A percentile compares a stretch with the other conserved stretches of the same genome.
Conservation (phyloP, 495 filamentous ascomycete genomes). For the Extremus antarcticus region DNA sequence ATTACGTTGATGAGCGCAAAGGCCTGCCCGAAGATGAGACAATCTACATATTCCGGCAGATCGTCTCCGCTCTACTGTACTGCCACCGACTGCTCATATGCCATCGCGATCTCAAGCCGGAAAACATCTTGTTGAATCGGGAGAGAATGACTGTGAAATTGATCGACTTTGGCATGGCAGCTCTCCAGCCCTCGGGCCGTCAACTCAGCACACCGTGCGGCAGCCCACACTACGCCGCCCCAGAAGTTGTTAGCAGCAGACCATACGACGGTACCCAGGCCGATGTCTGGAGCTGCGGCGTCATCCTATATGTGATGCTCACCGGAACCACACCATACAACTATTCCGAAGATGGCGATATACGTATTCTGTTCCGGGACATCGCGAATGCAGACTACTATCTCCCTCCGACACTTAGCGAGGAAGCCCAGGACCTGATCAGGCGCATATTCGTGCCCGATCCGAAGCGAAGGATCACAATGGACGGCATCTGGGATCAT, state of each 20-base stretch:
- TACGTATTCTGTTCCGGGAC: conserved; percentile 51
- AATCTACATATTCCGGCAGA: conserved; percentile 78
- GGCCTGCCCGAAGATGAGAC: conserved; percentile 66
- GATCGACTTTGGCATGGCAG: conserved; percentile 96
- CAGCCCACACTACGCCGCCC: conserved; percentile 91
- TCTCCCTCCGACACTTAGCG: conserved; percentile 56
- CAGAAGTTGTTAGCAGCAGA: conserved; percentile 65
- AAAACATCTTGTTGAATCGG: conserved; percentile 81
- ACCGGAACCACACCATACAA: conserved; percentile 68
- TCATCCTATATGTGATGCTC: conserved; percentile 78
- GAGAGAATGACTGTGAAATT: conserved; percentile 65
- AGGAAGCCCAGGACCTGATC: conserved; percentile 71
- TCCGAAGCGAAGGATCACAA: conserved; percentile 63
- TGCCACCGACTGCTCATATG: conserved; percentile 90
- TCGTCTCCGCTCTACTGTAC: conserved; percentile 82
- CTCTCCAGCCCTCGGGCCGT: conserved; percentile 67
- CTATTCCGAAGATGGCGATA: conserved; percentile 42
- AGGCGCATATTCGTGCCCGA: conserved; percentile 59
- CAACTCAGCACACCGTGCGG: conserved; percentile 81
- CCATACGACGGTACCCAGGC: conserved; percentile 72
- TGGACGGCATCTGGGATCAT: conserved; percentile 73
- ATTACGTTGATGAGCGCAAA: conserved; percentile 59
- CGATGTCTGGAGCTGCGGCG: conserved; percentile 91
- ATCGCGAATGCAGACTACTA: conserved; percentile 61
- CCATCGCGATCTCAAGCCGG: conserved; percentile 91